Percentiles rank a stretch among this genome's conserved stretches.
phyloP scores from a whole-genome alignment of 345 rosid genomes.

The Ailanthus altissimus region DNA sequence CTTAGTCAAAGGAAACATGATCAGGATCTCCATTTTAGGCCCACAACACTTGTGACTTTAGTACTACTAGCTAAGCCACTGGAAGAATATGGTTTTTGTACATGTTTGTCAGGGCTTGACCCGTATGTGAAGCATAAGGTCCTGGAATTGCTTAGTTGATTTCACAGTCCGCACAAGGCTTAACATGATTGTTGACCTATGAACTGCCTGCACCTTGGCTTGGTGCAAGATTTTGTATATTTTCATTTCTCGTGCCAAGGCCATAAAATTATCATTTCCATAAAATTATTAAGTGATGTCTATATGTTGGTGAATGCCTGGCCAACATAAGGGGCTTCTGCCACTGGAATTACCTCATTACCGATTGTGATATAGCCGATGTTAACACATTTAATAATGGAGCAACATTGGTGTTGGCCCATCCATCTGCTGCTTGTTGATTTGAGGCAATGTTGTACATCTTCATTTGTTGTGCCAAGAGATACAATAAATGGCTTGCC shows the following conservation, averaged over 20 bases:
- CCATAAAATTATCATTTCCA: no score
- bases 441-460: slow-evolving; percentile 29
- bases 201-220: slow-evolving; percentile 23
- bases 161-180: slow-evolving; percentile 25
- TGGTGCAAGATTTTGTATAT: slow-evolving; percentile 24
- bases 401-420: slow-evolving; percentile 30
- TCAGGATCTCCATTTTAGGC: not conserved
- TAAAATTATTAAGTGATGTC: slow-evolving; percentile 20
- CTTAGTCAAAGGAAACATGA: no score
- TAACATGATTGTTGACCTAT: slow-evolving; percentile 34
- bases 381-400: not conserved
- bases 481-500: slow-evolving; percentile 26
- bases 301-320: slow-evolving; percentile 36
- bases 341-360: slow-evolving; percentile 48
- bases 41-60: slow-evolving; percentile 31
- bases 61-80: slow-evolving; percentile 14
- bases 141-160: slow-evolving; percentile 48
- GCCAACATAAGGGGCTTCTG: not conserved
- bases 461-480: slow-evolving; percentile 37
- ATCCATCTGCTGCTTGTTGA: slow-evolving; percentile 29
- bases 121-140: not conserved
- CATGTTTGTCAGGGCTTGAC: slow-evolving; percentile 36
- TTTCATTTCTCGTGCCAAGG: slow-evolving; percentile 37
- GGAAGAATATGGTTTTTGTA: slow-evolving; percentile 18
- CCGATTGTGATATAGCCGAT: slow-evolving; percentile 36